Base-by-base conservation (phyloP, 2,329 filamentous ascomycete species). In the Neurospora crassa region DNA sequence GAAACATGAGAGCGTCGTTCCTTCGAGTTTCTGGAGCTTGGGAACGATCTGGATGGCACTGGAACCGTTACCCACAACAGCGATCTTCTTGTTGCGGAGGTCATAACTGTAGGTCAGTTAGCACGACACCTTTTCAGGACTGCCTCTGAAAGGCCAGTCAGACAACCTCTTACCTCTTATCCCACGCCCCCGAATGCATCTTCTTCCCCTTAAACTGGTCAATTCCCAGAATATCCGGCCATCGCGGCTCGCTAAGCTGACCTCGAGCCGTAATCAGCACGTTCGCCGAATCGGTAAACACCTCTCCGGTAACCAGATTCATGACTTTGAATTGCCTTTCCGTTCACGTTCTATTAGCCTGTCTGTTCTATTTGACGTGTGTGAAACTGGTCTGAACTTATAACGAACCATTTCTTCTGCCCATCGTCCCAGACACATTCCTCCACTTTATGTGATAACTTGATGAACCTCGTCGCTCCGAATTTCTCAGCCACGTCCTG, bases 1-100 rank as follows among this genome's bases (percentile, higher is more conserved):
- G 73, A 86, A 87, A 70, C 83, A 83, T 5, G 79, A 82, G 40
- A 86, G 75, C 11, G 80, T 74, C 3, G 79, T 73, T 3, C 83
- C 83, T 69, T 82, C 78, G 1, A 82, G 53, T 72, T 82, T 83
- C 74, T 85, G 84, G 47, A 88, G 78, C 6, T 75, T 71, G 10
- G 85, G 85, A 10, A 87, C 80, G 70, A 87, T 87, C 72, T 87
- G 85, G 72, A 87, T 86, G 1, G 81, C 82, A 73, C 84, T 86
- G 24, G 84, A 84, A 14, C 85, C 85, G 70, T 84, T 84, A n/a
- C 85, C 85, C 67, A 87, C 83, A 5, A 87, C 77, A 8, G 82
- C 85, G 18, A 87, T 78, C 70, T 78, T 79, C 77, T 87, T 87
- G 72, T 82, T 81, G 59, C 74, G 79, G 68, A 85, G 84, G 74